Base-by-base conservation (phyloP, 1,139 yeast genomes). In the Suhomyces choctaworum region DNA sequence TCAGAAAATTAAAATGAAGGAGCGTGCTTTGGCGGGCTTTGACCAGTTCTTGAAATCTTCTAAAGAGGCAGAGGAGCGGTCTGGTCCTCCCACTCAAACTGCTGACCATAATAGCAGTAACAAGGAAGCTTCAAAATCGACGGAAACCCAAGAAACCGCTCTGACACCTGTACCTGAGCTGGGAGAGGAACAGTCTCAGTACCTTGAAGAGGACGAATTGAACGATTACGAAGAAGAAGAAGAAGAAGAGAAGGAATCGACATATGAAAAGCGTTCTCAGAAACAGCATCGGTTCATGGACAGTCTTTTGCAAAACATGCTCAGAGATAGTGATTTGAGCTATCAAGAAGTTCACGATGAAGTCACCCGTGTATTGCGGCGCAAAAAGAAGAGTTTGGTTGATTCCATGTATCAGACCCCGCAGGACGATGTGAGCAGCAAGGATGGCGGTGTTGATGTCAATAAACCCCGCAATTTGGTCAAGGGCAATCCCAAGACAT, bases 401-500 rank as follows among this genome's bases (percentile, higher is more conserved):
- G 47, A 45, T 12, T 47, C 56, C 17, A 44, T 53, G 42, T 57
- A 59, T 36, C 41, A 41, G 14, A 56, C 53, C 2, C 66, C 66
- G 1, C 49, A 56, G 3, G 62, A 60, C 29, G 13, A 45, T 49
- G 37, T 42, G 17, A 33, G 40, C 11, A 21, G 16, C 2, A 22
- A 21, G 8, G 31, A 21, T 1, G 22, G 8, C 3, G 16, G 10
- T 7, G 11, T 19, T 14, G 64, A 62, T 11, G 29, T 48, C 17
- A 76, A 80, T 51, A 62, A 76, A 45, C 88, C 88, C 0, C 62
- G 70, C 25, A 78, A 80, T 50, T 59, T 81, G 41, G 68, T 60
- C 10, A 61, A 66, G 37, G 54, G 62, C 37, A 56, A 80, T 20
- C 88, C 88, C 3, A 79, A 73, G 9, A 70, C 89, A 0, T 61